A percentile compares a stretch with the other conserved stretches of the same genome.
phyloP scores from a whole-genome alignment of 2,329 filamentous ascomycete species.

The Talaromyces islandicus region DNA sequence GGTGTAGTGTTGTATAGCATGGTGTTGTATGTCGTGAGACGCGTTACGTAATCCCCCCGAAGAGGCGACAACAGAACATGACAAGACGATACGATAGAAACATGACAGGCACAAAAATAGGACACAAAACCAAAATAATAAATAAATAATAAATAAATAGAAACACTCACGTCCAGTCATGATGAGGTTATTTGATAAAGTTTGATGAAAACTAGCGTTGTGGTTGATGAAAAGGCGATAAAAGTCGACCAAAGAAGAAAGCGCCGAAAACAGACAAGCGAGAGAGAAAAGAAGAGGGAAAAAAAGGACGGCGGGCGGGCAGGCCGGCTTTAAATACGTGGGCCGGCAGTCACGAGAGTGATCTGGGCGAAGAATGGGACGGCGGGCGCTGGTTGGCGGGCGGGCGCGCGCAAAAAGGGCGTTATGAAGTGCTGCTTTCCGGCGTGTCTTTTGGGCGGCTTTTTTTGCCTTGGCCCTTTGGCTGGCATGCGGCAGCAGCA shows the following conservation, averaged over 20 bases:
- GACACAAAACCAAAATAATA: background rate
- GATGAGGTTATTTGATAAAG: slow-evolving; percentile 13
- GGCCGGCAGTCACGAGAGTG: background rate
- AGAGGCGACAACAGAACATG: background rate
- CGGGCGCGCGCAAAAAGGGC: slow-evolving; percentile 24
- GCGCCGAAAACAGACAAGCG: slow-evolving; percentile 4
- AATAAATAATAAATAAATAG: background rate
- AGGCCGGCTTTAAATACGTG: slow-evolving; percentile 14
- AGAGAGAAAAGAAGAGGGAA: slow-evolving; percentile 12
- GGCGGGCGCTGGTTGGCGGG: slow-evolving; percentile 27
- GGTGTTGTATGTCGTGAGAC: background rate
- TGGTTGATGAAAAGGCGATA: background rate
- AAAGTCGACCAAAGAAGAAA: slow-evolving; percentile 7
- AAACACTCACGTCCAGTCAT: slow-evolving; percentile 39
- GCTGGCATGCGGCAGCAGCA: background rate
- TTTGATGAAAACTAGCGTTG: background rate
- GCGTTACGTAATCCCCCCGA: slow-evolving; percentile 4
- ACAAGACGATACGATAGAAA: background rate
- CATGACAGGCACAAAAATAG: background rate
- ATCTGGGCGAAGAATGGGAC: slow-evolving; percentile 11
- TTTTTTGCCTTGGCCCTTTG: background rate
- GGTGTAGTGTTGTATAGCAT: background rate
- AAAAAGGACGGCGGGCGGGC: slow-evolving; percentile 11
- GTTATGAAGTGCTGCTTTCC: slow-evolving; percentile 37
- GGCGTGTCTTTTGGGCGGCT: slow-evolving; percentile 18